A percentile compares a stretch with the other conserved stretches of the same genome.
These are phyloP conservation scores for Capsella rubella DNA, from an alignment of 441 rosid species.

Conservation along the genomic window DNA sequence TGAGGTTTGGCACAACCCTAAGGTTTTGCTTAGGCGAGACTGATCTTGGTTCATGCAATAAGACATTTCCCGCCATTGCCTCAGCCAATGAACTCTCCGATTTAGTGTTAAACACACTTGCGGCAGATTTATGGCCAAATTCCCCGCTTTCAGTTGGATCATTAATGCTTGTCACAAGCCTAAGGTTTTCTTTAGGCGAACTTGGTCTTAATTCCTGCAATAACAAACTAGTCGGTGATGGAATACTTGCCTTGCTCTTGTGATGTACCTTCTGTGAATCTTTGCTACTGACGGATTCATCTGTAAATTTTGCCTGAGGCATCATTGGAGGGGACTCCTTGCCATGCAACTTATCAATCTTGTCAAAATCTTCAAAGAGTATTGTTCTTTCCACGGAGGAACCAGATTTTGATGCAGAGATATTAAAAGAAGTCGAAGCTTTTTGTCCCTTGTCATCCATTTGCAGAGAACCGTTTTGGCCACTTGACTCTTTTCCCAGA, in stretches of 20 bases:
- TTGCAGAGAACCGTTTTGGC: conserved; percentile 44
- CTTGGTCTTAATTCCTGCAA: conserved; percentile 43
- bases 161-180: conserved; percentile 32
- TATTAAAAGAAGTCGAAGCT: conserved; percentile 35
- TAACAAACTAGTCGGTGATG: conserved; percentile 41
- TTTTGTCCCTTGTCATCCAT: conserved; percentile 32
- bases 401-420: conserved; percentile 46
- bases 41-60: conserved; percentile 27
- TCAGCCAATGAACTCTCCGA: conserved; percentile 23
- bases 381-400: conserved; percentile 34
- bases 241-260: conserved; percentile 41
- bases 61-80: conserved; percentile 22
- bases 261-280: conserved; percentile 47
- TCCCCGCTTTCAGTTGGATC: conserved; percentile 30
- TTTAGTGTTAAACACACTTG: conserved; percentile 18
- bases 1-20: conserved; percentile 26
- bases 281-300: conserved; percentile 43
- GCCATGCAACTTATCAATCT: conserved; percentile 41
- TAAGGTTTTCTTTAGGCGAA: conserved; percentile 37
- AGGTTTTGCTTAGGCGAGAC: conserved; percentile 36
- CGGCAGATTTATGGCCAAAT: conserved; percentile 39
- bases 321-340: conserved; percentile 45
- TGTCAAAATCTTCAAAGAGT: conserved; percentile 45
- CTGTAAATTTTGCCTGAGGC: conserved; percentile 50
- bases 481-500: conserved; percentile 44